A percentile compares a stretch with the other conserved stretches of the same genome.
Conservation (phyloP, 768 basidiomycete species). For the Amanita jacksonii region DNA sequence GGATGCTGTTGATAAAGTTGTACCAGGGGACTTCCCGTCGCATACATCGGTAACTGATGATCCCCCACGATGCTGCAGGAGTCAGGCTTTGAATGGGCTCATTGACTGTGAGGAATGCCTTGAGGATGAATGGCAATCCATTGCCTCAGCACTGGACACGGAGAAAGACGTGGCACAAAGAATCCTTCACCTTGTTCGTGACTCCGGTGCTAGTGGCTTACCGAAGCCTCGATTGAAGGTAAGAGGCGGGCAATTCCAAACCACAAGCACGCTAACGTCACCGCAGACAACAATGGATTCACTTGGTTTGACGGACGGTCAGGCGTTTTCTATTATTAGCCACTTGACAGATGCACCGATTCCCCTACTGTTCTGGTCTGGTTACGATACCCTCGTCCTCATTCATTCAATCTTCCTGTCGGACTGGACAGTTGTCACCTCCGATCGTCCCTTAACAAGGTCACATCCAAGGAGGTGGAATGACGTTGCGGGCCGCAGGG, state of each 20-base stretch:
- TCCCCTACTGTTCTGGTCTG: constrained; percentile 59
- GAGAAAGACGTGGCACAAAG: constrained; percentile 23
- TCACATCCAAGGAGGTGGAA: constrained; percentile 70
- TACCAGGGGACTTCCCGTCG: constrained; percentile 13
- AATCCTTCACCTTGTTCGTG: constrained; percentile 27
- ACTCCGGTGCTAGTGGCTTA: constrained; percentile 29
- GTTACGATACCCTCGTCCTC: constrained; percentile 45
- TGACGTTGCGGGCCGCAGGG: constrained; percentile 53
- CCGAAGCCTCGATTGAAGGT: constrained; percentile 29
- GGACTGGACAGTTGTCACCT: constrained; percentile 48
- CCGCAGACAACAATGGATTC: constrained; percentile 11
- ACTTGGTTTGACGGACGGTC: constrained; percentile 12
- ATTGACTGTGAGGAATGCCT: constrained; percentile 39
- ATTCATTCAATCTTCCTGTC: constrained; percentile 43
- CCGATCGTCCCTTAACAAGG: constrained; percentile 32
- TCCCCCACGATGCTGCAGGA: constrained; percentile 39
- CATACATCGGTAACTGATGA: constrained; percentile 39
- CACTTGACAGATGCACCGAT: constrained; percentile 35
- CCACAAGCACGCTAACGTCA: constrained; percentile 5
- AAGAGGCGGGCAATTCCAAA: constrained; percentile 11
- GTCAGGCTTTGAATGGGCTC: constrained; percentile 20
- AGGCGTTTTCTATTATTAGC: constrained; percentile 24
- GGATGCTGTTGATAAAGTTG: constrained; percentile 10
- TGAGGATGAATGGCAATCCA: constrained; percentile 27
- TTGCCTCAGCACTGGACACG: constrained; percentile 19